Evolutionary conservation across 208 protist species (phyloP), one percentile per base, ranked within the genome.

Genomic region (Trypanosoma avium): DNA sequence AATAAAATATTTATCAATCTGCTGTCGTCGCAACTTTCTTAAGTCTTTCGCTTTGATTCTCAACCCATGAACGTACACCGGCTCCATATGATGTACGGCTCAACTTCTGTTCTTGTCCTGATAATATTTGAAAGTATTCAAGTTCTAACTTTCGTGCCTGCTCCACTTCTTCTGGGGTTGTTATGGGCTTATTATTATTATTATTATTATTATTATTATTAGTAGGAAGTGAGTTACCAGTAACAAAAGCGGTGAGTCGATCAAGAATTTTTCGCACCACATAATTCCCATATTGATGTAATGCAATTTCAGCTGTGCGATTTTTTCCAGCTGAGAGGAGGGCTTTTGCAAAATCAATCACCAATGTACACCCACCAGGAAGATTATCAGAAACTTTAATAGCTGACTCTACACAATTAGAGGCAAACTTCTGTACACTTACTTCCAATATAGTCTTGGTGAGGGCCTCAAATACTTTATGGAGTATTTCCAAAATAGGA

Each of bases 381-480:
- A 77, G 52, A 33, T 60, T 65, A 40, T 65, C 47, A 5, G 82
- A 76, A 40, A 68, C 75, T 35, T 60, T 64, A 29, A 94, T 73
- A 26, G 81, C 80, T 21, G 80, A 69, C 63, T 94, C 82, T n/a
- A 91, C 78, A 61, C 82, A 91, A 72, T 94, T 90, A 7, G 88
- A 94, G 0, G 79, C 79, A 61, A 79, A 92, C 67, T 89, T 88
- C 52, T 94, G 77, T 50, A 77, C 60, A 61, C 81, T 82, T 0
- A 86, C 62, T n/a, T 89, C 79, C 36, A 84, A 82, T 30, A 91
- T 79, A 13, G 74, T 79, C 36, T 62, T 66, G n/a, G 77, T 60
- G 22, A 94, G 70, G 53, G 56, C 29, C 61, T 90, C 70, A 36
- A 84, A 70, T 36, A 89, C 65, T n/a, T 62, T 73, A 32, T 68